Percentiles rank a stretch among this genome's conserved stretches.
These are phyloP conservation scores for Eimeria necatrix DNA, from an alignment of 169 alveolate species.

Conservation along the genomic window DNA sequence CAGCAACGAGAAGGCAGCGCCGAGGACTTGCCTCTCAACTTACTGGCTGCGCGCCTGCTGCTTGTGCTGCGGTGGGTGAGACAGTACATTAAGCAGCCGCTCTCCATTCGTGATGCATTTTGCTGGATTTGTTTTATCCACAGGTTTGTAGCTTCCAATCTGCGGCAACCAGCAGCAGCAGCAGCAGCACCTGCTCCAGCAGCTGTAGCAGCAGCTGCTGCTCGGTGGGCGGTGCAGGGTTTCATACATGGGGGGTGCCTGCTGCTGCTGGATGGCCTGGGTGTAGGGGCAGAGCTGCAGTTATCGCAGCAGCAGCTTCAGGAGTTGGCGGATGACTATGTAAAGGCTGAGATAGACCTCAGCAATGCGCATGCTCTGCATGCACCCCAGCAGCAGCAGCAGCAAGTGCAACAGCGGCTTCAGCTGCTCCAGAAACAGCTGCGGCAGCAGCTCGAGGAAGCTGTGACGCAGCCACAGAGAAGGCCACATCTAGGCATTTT, in stretches of 20 bases:
- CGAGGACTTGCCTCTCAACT: slow-evolving; percentile 32
- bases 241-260: slow-evolving; percentile 80
- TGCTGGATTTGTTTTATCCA: slow-evolving; percentile 81
- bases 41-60: slow-evolving; percentile 48
- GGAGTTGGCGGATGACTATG: slow-evolving; percentile 30
- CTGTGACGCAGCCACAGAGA: slow-evolving; percentile 17
- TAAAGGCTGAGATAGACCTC: slow-evolving; percentile 38
- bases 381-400: not conserved
- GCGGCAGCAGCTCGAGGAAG: slow-evolving; percentile 61
- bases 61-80: slow-evolving; percentile 83
- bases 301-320: slow-evolving; percentile 32
- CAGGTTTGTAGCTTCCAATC: slow-evolving; percentile 59
- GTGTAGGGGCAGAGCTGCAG: slow-evolving; percentile 72
- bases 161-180: not conserved
- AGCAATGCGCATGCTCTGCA: not conserved
- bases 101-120: slow-evolving; percentile 85
- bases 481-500: slow-evolving; percentile 39
- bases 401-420: not conserved
- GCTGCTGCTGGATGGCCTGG: slow-evolving; percentile 80
- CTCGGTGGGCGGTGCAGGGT: slow-evolving; percentile 60
- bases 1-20: slow-evolving; percentile 1
- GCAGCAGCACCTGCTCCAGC: not conserved
- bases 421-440: slow-evolving; percentile 8
- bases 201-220: slow-evolving; percentile 43
- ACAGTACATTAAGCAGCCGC: slow-evolving; percentile 83